Conservation (phyloP, 306 rosid genomes). For the Alnus rubra region DNA sequence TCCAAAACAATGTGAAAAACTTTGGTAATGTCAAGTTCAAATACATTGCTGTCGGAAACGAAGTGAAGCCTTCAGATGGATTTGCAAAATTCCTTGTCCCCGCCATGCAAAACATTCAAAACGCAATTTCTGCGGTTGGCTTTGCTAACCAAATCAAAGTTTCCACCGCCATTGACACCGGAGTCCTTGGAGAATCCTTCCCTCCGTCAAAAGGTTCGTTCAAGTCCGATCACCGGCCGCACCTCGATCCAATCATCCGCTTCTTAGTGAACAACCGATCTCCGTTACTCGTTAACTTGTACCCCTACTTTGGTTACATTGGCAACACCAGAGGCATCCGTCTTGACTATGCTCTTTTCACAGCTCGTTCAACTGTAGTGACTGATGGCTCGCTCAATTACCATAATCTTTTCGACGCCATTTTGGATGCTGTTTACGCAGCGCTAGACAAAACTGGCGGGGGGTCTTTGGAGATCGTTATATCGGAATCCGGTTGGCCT, state of each 20-base stretch:
- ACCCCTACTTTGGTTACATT: slow-evolving; percentile 38
- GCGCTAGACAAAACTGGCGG: slow-evolving; percentile 46
- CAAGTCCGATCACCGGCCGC: neutral
- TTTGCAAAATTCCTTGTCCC: slow-evolving; percentile 31
- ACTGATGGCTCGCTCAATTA: slow-evolving; percentile 35
- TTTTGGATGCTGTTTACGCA: slow-evolving; percentile 40
- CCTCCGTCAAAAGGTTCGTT: slow-evolving; percentile 53
- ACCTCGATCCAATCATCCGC: slow-evolving; percentile 25
- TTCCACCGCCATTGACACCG: slow-evolving; percentile 35
- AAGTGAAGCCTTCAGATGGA: slow-evolving; percentile 21
- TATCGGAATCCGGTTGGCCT: slow-evolving; percentile 60
- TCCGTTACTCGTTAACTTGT: slow-evolving; percentile 45
- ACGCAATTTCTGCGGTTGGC: slow-evolving; percentile 26
- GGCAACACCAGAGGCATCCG: neutral
- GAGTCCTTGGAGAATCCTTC: slow-evolving; percentile 30
- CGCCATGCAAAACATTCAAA: slow-evolving; percentile 48
- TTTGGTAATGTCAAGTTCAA: slow-evolving; percentile 42
- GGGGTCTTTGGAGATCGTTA: slow-evolving; percentile 35
- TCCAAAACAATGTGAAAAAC: slow-evolving; percentile 33
- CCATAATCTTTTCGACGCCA: slow-evolving; percentile 40
- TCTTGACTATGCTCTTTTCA: slow-evolving; percentile 41
- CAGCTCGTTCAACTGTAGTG: slow-evolving; percentile 20
- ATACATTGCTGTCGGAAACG: slow-evolving; percentile 57
- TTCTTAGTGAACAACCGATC: slow-evolving; percentile 27
- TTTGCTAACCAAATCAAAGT: slow-evolving; percentile 35